A percentile compares a stretch with the other conserved stretches of the same genome.
These are phyloP conservation scores for Astrothelium macrocarpum DNA, from an alignment of 495 filamentous ascomycete species.

Conservation along the genomic window DNA sequence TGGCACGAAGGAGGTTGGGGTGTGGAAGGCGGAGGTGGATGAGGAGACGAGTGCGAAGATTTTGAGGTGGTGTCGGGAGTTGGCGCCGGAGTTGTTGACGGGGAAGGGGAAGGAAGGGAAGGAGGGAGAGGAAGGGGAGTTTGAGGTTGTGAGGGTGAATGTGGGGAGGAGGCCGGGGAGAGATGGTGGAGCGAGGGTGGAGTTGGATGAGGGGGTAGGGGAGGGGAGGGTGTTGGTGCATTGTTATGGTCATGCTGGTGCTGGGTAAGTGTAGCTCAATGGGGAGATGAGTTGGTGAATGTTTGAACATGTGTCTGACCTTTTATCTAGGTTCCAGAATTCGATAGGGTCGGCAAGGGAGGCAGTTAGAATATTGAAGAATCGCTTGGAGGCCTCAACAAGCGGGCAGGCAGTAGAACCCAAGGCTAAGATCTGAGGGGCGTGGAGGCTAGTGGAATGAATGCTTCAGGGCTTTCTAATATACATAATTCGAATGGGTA, in stretches of 20 bases:
- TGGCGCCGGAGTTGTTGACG: conserved; percentile 31
- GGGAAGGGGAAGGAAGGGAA: not conserved
- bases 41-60: conserved; percentile 29
- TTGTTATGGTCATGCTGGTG: conserved; percentile 24
- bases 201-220: conserved; percentile 20
- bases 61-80: conserved; percentile 22
- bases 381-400: not conserved
- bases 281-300: not conserved
- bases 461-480: conserved; percentile 4
- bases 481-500: conserved; percentile 29
- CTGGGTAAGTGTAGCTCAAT: conserved; percentile 16
- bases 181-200: conserved; percentile 31
- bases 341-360: not conserved
- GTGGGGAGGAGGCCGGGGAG: conserved; percentile 35
- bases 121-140: conserved; percentile 23
- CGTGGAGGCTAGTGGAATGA: not conserved
- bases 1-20: conserved; percentile 29
- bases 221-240: conserved; percentile 17
- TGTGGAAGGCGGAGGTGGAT: conserved; percentile 29
- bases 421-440: not conserved
- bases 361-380: not conserved
- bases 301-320: not conserved
- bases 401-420: not conserved
- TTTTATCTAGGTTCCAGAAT: not conserved
- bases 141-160: conserved; percentile 32